phyloP scores from a whole-genome alignment of 129 eudicot species.

The Deinandra increscens region DNA sequence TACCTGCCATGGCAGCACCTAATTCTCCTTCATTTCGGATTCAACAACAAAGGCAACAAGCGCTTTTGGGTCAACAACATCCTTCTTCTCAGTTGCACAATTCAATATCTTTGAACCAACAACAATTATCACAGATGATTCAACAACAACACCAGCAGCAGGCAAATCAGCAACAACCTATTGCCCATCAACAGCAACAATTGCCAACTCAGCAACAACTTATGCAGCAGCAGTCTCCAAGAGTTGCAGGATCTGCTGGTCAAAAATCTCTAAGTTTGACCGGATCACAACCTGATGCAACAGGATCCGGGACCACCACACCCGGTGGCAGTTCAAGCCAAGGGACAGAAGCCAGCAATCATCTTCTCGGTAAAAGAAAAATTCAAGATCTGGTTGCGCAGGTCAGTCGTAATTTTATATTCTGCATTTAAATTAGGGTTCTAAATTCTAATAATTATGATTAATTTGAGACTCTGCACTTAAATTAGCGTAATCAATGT shows the following conservation, averaged over 20 bases:
- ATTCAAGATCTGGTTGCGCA: conserved; percentile 87
- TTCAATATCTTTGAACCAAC: conserved; percentile 56
- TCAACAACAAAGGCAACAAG: conserved; percentile 69
- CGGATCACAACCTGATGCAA: conserved; percentile 94
- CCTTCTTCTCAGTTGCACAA: conserved; percentile 73
- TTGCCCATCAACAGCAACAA: conserved; percentile 47
- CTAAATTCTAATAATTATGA: too few species aligned
- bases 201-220: conserved; percentile 48
- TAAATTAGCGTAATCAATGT: neutral
- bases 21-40: conserved; percentile 72
- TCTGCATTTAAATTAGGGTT: conserved; percentile 6
- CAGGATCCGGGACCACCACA: conserved; percentile 86
- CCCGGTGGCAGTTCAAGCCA: conserved; percentile 98
- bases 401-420: conserved; percentile 38
- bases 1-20: conserved; percentile 74
- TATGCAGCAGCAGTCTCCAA: conserved; percentile 79
- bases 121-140: conserved; percentile 65
- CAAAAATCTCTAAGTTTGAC: conserved; percentile 85
- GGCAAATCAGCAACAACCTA: conserved; percentile 59
- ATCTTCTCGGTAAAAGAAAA: conserved; percentile 86
- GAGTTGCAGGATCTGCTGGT: conserved; percentile 63
- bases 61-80: conserved; percentile 61
- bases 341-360: conserved; percentile 94
- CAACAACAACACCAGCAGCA: conserved; percentile 63
- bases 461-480: neutral